Evolutionary conservation across 345 rosid genomes (phyloP).

Genomic region (Geranium brycei): DNA sequence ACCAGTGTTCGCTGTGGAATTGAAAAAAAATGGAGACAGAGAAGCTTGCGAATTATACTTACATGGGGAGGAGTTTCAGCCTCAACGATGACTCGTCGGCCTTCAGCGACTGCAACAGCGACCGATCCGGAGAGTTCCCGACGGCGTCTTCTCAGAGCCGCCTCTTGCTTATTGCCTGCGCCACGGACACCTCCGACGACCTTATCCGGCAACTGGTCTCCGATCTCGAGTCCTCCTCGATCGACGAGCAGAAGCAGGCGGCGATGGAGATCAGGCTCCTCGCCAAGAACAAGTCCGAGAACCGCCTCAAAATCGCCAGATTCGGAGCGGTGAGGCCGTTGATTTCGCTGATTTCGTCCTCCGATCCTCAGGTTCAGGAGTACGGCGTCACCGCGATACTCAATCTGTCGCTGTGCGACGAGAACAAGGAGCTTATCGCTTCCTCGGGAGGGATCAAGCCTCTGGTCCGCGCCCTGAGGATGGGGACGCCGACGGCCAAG

Average conservation of each 20-base stretch:
- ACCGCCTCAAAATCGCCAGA: slow-evolving; percentile 68
- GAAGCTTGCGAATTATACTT: slow-evolving; percentile 16
- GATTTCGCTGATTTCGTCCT: slow-evolving; percentile 43
- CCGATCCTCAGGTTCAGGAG: slow-evolving; percentile 78
- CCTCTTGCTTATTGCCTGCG: slow-evolving; percentile 47
- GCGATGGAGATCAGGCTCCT: slow-evolving; percentile 88
- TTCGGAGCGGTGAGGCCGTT: slow-evolving; percentile 80
- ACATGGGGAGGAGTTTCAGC: slow-evolving; percentile 33
- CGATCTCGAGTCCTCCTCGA: slow-evolving; percentile 56
- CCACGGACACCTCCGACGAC: slow-evolving; percentile 57
- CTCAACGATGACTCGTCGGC: slow-evolving; percentile 48
- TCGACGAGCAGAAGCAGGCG: slow-evolving; percentile 85
- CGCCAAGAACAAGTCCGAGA: slow-evolving; percentile 80
- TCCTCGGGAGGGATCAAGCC: slow-evolving; percentile 84
- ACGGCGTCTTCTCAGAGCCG: slow-evolving; percentile 55
- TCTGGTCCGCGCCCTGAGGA: slow-evolving; percentile 51
- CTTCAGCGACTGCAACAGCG: slow-evolving; percentile 86
- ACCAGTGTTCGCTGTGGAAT: too few relatives aligned
- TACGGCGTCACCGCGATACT: slow-evolving; percentile 83
- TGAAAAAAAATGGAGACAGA: too few relatives aligned
- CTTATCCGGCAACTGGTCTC: slow-evolving; percentile 56
- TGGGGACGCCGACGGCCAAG: slow-evolving; percentile 59
- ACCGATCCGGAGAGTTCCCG: slow-evolving; percentile 76
- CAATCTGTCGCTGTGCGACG: slow-evolving; percentile 88
- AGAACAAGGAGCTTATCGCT: slow-evolving; percentile 63